Evolutionary conservation across 768 basidiomycete genomes (phyloP), one percentile per base, ranked within the genome.

Genomic region (Nevesoporus exiguus): DNA sequence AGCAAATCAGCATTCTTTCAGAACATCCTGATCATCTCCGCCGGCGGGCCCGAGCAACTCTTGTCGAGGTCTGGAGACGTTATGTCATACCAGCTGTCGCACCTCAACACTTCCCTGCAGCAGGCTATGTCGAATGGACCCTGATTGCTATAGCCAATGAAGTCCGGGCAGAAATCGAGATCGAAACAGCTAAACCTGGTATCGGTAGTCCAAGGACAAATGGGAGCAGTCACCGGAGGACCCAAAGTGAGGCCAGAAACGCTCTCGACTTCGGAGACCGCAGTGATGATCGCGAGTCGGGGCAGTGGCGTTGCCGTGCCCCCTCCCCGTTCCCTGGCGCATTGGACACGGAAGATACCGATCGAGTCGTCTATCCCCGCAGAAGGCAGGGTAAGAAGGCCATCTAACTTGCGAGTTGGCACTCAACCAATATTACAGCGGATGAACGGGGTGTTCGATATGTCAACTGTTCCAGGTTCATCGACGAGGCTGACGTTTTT

Each of bases 31-130:
- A 65, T 21, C 65, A 65, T 49, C 76, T 85, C 37, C 80, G 86
- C 17, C 73, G 76, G 33, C 77, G 80, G 42, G 88, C 88, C 5
- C 83, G 87, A 29, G 84, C 86, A 19, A 74, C 77, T 3, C 77
- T 90, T 14, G 76, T 89, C 7, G 86, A 91, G 59, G 75, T 80
- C 4, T 89, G 82, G 63, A 81, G 87, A 31, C 76, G 76, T 22
- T 79, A 82, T 61, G 78, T 87, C 24, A 57, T 86, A n/a, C 64
- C 76, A 22, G 81, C 84, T 55, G 73, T 89, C 22, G 59, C 69
- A 7, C 52, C 51, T 25, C 63, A 69, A 22, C 69, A 75, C 33
- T 37, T 69, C 13, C 68, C 42, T 66, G 53, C 56, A 68, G 79
- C 41, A 57, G 69, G 69, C 3, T 72, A 72, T 43, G 9, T 49